Percentiles rank a stretch among this genome's conserved stretches.
phyloP scores from a whole-genome alignment of 208 protist species.

The Tritrichomonas foetus region DNA sequence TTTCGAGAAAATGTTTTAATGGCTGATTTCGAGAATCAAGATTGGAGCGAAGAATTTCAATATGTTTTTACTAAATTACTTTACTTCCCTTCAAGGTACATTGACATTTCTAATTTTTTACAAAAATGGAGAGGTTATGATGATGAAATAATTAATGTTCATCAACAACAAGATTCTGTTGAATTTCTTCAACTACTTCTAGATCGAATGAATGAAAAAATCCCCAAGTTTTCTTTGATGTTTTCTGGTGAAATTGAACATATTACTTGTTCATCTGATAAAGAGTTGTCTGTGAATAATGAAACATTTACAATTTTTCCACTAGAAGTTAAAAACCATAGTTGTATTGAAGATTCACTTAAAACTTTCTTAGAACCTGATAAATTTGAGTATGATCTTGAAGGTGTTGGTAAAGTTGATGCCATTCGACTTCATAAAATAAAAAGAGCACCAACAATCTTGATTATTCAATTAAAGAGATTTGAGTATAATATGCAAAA shows the following conservation, averaged over 20 bases:
- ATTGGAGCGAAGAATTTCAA: background rate
- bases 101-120: background rate
- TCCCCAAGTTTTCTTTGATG: background rate
- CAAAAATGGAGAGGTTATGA: background rate
- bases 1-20: background rate
- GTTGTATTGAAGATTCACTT: background rate
- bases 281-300: background rate
- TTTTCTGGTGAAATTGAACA: background rate
- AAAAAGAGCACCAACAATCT: background rate
- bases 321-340: background rate
- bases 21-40: background rate
- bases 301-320: background rate
- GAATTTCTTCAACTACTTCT: slow-evolving; percentile 17
- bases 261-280: background rate
- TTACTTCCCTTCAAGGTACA: background rate
- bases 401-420: slow-evolving; percentile 11
- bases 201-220: background rate
- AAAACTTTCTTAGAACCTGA: background rate
- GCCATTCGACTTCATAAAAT: background rate
- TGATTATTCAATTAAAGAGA: background rate
- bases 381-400: background rate
- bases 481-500: background rate
- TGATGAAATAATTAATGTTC: background rate
- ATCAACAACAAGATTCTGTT: slow-evolving; percentile 23
- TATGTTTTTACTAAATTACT: background rate